Conservation (phyloP, 768 basidiomycete species). For the Mycena chlorophos region DNA sequence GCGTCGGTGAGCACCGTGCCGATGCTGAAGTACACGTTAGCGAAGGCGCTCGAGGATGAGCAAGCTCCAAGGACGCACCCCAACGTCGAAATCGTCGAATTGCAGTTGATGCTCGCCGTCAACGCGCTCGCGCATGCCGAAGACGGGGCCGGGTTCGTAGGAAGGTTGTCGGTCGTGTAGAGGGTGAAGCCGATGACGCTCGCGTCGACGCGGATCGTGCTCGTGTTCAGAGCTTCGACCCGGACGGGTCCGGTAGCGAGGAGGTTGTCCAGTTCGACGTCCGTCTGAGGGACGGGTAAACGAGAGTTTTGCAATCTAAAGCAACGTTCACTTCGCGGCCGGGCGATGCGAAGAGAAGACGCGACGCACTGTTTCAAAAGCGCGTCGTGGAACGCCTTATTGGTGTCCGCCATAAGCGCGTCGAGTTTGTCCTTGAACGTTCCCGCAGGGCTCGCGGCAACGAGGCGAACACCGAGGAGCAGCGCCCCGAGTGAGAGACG, state of each 20-base stretch:
- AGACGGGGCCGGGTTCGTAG: constrained; percentile 2
- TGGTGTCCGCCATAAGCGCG: background rate
- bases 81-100: constrained; percentile 11
- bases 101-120: constrained; percentile 4
- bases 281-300: too few relatives aligned
- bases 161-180: constrained; percentile 3
- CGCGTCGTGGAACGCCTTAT: constrained; percentile 12
- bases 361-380: constrained; percentile 10
- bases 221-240: too few relatives aligned
- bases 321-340: too few relatives aligned
- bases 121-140: constrained; percentile 5
- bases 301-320: too few relatives aligned
- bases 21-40: background rate
- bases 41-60: background rate
- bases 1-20: background rate
- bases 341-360: too few relatives aligned
- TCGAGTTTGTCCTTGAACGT: background rate
- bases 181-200: background rate
- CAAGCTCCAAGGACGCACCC: background rate
- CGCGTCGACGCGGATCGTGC: background rate
- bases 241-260: too few relatives aligned
- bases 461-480: background rate
- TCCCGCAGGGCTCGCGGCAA: background rate
- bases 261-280: too few relatives aligned
- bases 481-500: too few relatives aligned